phyloP scores from a whole-genome alignment of 2,329 filamentous ascomycete genomes.

The Aspergillus niger region DNA sequence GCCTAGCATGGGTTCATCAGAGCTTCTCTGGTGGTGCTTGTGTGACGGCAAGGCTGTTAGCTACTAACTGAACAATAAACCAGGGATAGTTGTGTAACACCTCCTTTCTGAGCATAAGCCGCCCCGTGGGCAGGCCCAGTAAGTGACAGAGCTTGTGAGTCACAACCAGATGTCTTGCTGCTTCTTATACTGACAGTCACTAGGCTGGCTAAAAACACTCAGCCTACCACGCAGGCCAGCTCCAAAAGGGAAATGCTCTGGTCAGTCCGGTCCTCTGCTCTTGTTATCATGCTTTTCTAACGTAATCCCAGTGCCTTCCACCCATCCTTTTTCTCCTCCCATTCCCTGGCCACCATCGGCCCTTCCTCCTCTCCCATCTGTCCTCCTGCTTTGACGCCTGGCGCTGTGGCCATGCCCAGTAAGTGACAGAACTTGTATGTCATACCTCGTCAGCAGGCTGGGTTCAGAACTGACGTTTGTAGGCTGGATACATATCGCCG shows the following conservation, averaged over 20 bases:
- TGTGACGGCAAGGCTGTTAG: not conserved
- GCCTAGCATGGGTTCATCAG: not conserved
- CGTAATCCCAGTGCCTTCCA: not conserved
- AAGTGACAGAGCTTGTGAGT: slow-evolving; percentile 19
- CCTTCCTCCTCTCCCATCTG: not conserved
- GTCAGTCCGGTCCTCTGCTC: not conserved
- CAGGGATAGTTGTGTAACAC: slow-evolving; percentile 4
- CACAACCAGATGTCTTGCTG: not conserved
- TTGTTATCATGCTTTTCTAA: not conserved
- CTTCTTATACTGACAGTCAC: not conserved
- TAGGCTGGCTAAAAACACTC: slow-evolving; percentile 19
- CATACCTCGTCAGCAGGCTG: not conserved
- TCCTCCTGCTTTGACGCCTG: not conserved
- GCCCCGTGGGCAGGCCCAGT: slow-evolving; percentile 23
- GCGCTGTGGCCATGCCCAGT: slow-evolving; percentile 17
- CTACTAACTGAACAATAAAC: not conserved
- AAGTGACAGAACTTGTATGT: slow-evolving; percentile 28
- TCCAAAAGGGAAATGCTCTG: slow-evolving; percentile 11
- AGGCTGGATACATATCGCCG: slow-evolving; percentile 17
- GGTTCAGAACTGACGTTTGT: not conserved
- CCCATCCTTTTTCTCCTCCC: not conserved
- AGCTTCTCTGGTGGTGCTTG: not conserved
- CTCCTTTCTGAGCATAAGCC: slow-evolving; percentile 18
- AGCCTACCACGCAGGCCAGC: slow-evolving; percentile 5
- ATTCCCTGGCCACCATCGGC: not conserved